Base-by-base conservation (phyloP, 2,329 filamentous ascomycete species). In the Phaeosphaeriaceae sp. region DNA sequence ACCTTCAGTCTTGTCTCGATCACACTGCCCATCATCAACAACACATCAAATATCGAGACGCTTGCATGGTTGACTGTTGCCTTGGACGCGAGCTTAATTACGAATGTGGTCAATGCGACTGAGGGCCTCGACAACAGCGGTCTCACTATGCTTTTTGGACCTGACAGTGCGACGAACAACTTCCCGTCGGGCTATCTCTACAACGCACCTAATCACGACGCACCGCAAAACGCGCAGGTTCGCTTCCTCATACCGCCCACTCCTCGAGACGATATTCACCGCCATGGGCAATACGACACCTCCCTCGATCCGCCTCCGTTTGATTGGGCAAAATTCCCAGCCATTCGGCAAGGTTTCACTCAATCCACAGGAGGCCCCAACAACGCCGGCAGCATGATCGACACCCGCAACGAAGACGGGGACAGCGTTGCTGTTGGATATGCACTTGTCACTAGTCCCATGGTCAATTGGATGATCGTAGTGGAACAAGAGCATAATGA, bases 51-150 rank as follows among this genome's bases (percentile, higher is more conserved):
- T 44, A 80, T 79, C 3, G 88, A 90, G 61, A 85, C 94, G 0
- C 82, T 97, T 5, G 93, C 92, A 1, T 97, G 92, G 81, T 85
- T 97, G 80, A 96, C 92, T 1, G 80, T 94, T 1, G 82, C 96
- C n/a, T 85, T 91, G 54, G 86, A 91, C 55, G 89, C 89, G 1
- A 79, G 80, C 3, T 83, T 89, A 1, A 81, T 95, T 3, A 80
- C 88, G n/a, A 76, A 83, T 46, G 84, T 92, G 1, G 80, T 88
- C 24, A 77, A 80, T 19, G 90, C 89, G 1, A 79, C 82, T 1
- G 90, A 93, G 73, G 92, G 91, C 1, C 73, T 96, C 9, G 91
- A 88, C 22, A 74, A 83, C 0, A 91, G 88, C 0, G 92, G 92
- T 6, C 78, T 89, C 17, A 87, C 91, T 1, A 79, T 96, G 22